phyloP scores from a whole-genome alignment of 2,329 filamentous ascomycete genomes.

The Neofusicoccum sp. region DNA sequence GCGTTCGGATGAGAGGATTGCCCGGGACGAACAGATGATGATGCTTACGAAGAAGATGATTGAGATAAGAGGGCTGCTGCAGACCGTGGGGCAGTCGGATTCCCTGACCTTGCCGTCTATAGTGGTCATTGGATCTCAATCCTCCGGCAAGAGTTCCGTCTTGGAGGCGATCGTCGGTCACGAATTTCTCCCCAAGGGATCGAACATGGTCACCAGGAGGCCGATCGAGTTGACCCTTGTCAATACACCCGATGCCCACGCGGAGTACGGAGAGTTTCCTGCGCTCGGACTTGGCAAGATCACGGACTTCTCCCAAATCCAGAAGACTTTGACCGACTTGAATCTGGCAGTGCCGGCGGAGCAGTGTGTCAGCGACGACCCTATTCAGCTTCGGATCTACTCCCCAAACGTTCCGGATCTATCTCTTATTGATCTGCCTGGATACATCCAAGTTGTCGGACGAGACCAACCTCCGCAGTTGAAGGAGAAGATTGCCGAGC shows the following conservation, averaged over 20 bases:
- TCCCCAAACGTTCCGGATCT: constrained; percentile 94
- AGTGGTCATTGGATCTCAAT: constrained; percentile 98
- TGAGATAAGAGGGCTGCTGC: constrained; percentile 88
- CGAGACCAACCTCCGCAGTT: constrained; percentile 86
- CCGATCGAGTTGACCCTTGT: constrained; percentile 95
- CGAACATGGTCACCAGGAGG: constrained; percentile 95
- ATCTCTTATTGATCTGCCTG: constrained; percentile 91
- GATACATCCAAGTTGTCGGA: constrained; percentile 94
- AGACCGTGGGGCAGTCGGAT: constrained; percentile 88
- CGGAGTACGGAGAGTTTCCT: constrained; percentile 95
- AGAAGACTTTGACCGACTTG: constrained; percentile 89
- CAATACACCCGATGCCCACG: constrained; percentile 82
- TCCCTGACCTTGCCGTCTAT: constrained; percentile 89
- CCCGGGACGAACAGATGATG: constrained; percentile 99
- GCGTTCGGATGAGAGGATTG: constrained; percentile 61
- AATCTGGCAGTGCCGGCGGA: constrained; percentile 88
- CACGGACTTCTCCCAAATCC: constrained; percentile 87
- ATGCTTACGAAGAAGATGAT: constrained; percentile 99
- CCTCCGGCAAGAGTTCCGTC: constrained; percentile 96
- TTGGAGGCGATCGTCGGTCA: constrained; percentile 96
- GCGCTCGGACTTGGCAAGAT: constrained; percentile 86
- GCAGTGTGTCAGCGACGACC: constrained; percentile 93
- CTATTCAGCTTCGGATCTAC: constrained; percentile 92
- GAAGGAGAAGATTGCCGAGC: constrained; percentile 91
- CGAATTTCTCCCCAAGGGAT: constrained; percentile 96